These are phyloP conservation scores for Xylaria sp. DNA, from an alignment of 2,329 filamentous ascomycete genomes.

Conservation along the genomic window DNA sequence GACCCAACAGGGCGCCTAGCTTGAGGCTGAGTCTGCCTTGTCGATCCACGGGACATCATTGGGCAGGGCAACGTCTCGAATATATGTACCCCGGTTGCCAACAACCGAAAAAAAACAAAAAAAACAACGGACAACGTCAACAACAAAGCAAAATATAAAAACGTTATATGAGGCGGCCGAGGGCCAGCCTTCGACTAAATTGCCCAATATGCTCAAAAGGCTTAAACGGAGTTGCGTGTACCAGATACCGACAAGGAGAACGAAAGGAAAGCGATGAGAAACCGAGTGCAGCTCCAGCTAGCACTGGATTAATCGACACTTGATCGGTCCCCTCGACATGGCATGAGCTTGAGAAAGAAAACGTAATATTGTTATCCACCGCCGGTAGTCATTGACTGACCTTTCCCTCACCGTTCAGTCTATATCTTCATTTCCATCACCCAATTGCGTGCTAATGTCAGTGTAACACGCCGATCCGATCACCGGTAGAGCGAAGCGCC, in stretches of 20 bases:
- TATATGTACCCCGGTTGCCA: constrained; percentile 24
- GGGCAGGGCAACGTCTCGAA: constrained; percentile 7
- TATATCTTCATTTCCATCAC: neutral
- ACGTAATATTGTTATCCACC: constrained; percentile 16
- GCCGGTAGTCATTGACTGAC: constrained; percentile 4
- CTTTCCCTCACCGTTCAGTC: neutral
- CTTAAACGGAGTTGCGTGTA: constrained; percentile 15
- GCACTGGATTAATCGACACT: constrained; percentile 25
- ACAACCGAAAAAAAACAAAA: constrained; percentile 15
- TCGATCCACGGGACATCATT: constrained; percentile 29
- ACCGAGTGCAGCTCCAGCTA: constrained; percentile 3
- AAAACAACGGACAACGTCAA: neutral
- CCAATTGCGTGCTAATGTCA: neutral
- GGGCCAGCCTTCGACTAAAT: neutral
- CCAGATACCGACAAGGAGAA: constrained; percentile 1
- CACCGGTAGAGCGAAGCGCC: neutral
- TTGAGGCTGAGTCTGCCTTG: constrained; percentile 37
- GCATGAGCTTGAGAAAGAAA: constrained; percentile 15
- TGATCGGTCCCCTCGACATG: constrained; percentile 4
- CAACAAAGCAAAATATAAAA: neutral
- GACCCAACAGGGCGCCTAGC: constrained; percentile 23
- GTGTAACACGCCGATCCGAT: neutral
- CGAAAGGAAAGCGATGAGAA: constrained; percentile 19
- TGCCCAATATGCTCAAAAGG: constrained; percentile 1
- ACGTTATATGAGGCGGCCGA: constrained; percentile 23